These are phyloP conservation scores for Chenopodium album DNA, from an alignment of 148 eudicot genomes.

Conservation along the genomic window DNA sequence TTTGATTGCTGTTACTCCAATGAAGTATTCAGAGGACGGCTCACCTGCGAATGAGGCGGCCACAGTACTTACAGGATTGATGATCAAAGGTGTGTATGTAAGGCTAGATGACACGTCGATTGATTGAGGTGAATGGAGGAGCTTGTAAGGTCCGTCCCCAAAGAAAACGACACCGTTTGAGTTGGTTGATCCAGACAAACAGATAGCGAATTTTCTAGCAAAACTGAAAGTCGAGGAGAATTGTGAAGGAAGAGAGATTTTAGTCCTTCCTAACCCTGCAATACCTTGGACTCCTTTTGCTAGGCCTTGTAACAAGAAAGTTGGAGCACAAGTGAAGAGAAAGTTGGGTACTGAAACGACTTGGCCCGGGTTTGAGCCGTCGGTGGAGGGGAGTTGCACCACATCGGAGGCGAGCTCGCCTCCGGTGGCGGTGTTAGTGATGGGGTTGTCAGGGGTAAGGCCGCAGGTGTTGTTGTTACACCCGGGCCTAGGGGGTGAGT, in stretches of 20 bases:
- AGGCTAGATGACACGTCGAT: conserved; percentile 27
- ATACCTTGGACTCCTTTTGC: conserved; percentile 48
- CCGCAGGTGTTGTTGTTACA: conserved; percentile 68
- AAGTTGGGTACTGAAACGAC: conserved; percentile 28
- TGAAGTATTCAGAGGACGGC: conserved; percentile 57
- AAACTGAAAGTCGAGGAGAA: conserved; percentile 44
- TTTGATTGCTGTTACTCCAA: conserved; percentile 45
- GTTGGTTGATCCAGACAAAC: conserved; percentile 33
- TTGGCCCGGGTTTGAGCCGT: conserved; percentile 42
- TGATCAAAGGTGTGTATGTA: conserved; percentile 44
- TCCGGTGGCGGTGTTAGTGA: conserved; percentile 29
- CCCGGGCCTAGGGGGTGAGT: conserved; percentile 37
- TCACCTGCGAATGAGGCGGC: conserved; percentile 42
- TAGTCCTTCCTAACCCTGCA: conserved; percentile 57
- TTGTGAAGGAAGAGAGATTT: conserved; percentile 47
- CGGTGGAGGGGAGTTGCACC: conserved; percentile 44
- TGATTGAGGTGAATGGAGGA: conserved; percentile 9
- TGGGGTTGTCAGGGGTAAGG: conserved; percentile 45
- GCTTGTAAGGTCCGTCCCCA: conserved; percentile 52
- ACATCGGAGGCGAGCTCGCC: conserved; percentile 50
- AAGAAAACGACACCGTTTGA: conserved; percentile 47
- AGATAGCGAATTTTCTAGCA: conserved; percentile 51
- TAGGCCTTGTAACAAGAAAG: conserved; percentile 39
- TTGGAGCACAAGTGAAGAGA: conserved; percentile 46
- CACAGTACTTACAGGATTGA: conserved; percentile 60